Base-by-base conservation (phyloP, 1,284 basidiomycete species). In the Cutaneotrichosporon mucoides region DNA sequence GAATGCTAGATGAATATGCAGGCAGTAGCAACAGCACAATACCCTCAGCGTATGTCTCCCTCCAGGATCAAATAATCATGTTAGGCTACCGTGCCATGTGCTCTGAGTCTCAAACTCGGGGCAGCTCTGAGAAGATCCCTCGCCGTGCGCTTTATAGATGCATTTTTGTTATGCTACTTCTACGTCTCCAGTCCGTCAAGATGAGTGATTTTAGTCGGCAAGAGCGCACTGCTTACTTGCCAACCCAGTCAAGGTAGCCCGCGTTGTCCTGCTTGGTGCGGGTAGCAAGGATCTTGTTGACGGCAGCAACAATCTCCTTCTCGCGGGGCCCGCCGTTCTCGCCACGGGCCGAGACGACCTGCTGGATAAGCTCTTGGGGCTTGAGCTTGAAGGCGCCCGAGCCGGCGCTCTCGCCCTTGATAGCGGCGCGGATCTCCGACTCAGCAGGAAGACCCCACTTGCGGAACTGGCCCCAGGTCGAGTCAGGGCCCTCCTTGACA, bases 381-480 rank as follows among this genome's bases (percentile, higher is more conserved):
- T 66, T 75, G 43, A 78, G 52, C 57, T 73, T 72, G 64, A 77
- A 79, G 4, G 76, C 77, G 37, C 75, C 78, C 4, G 70, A 72
- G 4, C 69, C 66, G 35, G 66, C 63, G 34, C 67, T 63, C 57
- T 70, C 68, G 41, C 78, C 78, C 41, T 65, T 63, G 42, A 79
- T 68, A 16, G 66, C 60, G 13, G 61, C 69, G 58, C 66, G 61
- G 41, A 79, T 63, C 40, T 66, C 63, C 10, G 50, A 35, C 59
- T 79, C 75, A 13, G 71, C 66, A 0, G 78, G 78, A 13, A 79
- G 61, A 34, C 77, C 78, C 62, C 62, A 76, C 51, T 66, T 61
- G 38, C 77, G 69, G 71, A 77, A 79, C 55, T 67, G 63, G 50
- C 74, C 75, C 75, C 73, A 79, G 35, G 73, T 75, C 47, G 67